These are phyloP conservation scores for Kwoniella pini DNA, from an alignment of 768 basidiomycete genomes.

Conservation along the genomic window DNA sequence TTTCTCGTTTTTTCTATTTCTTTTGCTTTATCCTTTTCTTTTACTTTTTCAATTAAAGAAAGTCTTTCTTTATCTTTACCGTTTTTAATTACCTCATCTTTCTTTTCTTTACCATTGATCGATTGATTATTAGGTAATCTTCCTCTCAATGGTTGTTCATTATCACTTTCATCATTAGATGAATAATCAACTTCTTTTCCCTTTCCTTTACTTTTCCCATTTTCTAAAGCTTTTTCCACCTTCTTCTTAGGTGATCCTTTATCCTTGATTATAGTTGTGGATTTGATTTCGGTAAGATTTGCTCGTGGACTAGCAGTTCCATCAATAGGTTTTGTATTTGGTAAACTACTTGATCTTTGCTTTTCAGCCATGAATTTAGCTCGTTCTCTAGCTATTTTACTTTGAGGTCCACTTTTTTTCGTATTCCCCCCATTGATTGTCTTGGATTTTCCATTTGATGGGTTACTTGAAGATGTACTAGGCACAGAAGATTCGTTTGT, in stretches of 20 bases:
- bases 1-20: neutral
- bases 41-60: neutral
- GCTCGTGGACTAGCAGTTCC: conserved; percentile 20
- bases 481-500: neutral
- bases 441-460: too few species aligned
- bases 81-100: neutral
- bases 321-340: conserved; percentile 25
- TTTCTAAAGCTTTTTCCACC: conserved; percentile 1
- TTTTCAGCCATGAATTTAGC: conserved; percentile 39
- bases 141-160: neutral
- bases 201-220: neutral
- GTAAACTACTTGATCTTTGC: conserved; percentile 27
- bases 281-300: neutral
- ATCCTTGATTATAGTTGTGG: neutral
- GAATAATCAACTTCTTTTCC: conserved; percentile 13
- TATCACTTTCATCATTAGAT: conserved; percentile 6
- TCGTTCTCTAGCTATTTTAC: conserved; percentile 28
- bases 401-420: conserved; percentile 9
- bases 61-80: conserved; percentile 7
- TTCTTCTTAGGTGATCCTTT: neutral
- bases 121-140: neutral
- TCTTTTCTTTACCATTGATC: neutral
- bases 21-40: conserved; percentile 5
- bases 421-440: too few species aligned
- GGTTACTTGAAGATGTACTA: neutral